Base-by-base conservation (phyloP, 306 rosid genomes). In the Pyrus communis region DNA sequence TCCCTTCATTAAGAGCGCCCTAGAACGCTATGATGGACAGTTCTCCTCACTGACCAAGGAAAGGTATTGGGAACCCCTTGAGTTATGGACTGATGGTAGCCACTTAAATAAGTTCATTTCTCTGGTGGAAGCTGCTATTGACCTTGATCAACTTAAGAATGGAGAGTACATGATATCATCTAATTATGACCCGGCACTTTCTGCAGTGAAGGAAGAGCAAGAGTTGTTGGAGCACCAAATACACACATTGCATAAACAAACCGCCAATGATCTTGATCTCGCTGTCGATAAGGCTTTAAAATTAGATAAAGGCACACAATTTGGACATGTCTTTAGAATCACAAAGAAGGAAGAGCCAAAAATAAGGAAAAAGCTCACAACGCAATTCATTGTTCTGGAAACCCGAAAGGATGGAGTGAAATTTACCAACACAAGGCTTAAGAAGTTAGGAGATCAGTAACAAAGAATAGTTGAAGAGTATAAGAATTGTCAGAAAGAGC, bases 301-400 rank as follows among this genome's bases (percentile, higher is more conserved):
- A 84, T 83, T 95, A 73, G 97, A 95, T 67, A 95, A 91, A 78
- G 92, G 93, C 69, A 89, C 97, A 31, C 99, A 95, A 81, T 95
- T 89, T 82, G 99, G 99, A 63, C 97, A 95, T 60, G 99, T 91
- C 69, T 95, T 95, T 67, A 85, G 99, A 90, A 95, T 92, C 83
- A 95, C 99, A 62, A 90, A 95, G 88, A 92, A 92, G 88, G 97
- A 95, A 83, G 99, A 95, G 83, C 99, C 97, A 58, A 95, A 95
- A 89, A 84, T 92, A 83, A 87, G 99, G 86, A 95, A 92, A 80
- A 90, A 92, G 87, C 97, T 95, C 74, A 88, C 87, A 61, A 85
- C 96, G 75, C 97, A 92, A 78, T 92, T 90, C 83, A 88, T 92
- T 82, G 91, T 92, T 70, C 93, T 95, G 75, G 99, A 95, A 87